Evolutionary conservation across 2,329 filamentous ascomycete species (phyloP).

Genomic region (Madurella fahalii): DNA sequence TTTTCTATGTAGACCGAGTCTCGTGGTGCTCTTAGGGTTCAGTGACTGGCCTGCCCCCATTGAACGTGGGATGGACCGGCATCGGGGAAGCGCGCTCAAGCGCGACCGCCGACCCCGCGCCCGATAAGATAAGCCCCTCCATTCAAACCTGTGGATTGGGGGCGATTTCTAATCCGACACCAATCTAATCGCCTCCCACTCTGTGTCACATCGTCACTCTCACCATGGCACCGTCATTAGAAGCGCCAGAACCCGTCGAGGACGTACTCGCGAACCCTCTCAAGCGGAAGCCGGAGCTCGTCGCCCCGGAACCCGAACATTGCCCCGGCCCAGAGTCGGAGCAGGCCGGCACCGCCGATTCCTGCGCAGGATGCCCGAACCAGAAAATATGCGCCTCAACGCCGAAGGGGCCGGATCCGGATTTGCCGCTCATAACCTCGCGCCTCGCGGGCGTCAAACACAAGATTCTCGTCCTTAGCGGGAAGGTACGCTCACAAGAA

Average conservation of each 20-base stretch:
- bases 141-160: slow-evolving; percentile 2
- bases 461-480: slow-evolving; percentile 88
- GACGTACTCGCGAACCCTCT: slow-evolving; percentile 72
- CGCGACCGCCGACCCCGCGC: slow-evolving; percentile 18
- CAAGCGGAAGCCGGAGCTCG: slow-evolving; percentile 75
- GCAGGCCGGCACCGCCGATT: slow-evolving; percentile 66
- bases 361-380: slow-evolving; percentile 93
- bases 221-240: slow-evolving; percentile 75
- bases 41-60: neutral
- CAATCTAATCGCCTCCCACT: neutral
- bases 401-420: slow-evolving; percentile 91
- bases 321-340: slow-evolving; percentile 87
- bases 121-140: slow-evolving; percentile 27
- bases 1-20: too few relatives aligned
- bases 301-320: slow-evolving; percentile 94
- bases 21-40: neutral
- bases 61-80: slow-evolving; percentile 7
- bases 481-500: slow-evolving; percentile 42
- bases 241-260: slow-evolving; percentile 59
- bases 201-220: neutral
- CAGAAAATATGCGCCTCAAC: slow-evolving; percentile 91
- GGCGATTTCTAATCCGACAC: slow-evolving; percentile 25
- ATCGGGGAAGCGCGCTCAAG: slow-evolving; percentile 13
- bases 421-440: slow-evolving; percentile 81
- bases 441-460: slow-evolving; percentile 79